Conservation (phyloP, 2,329 filamentous ascomycete genomes). For the Aspergillus pseudoglaucus region DNA sequence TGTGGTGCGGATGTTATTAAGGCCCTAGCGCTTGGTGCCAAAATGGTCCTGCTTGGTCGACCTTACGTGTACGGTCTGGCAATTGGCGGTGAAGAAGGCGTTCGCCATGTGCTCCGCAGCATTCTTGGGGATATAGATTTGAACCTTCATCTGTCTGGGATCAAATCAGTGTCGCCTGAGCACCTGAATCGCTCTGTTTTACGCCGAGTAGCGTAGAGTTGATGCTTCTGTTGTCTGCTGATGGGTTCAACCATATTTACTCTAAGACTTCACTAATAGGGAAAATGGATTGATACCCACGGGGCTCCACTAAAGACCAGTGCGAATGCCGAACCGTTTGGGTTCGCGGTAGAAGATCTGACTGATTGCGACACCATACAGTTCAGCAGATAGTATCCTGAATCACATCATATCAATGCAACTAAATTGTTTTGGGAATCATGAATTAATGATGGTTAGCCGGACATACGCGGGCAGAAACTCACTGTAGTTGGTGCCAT, state of each 20-base stretch:
- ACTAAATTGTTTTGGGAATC: not conserved
- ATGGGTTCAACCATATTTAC: too few relatives aligned
- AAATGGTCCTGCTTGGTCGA: constrained; percentile 48
- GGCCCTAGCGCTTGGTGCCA: constrained; percentile 46
- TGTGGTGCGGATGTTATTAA: constrained; percentile 44
- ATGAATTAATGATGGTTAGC: not conserved
- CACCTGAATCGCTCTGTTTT: constrained; percentile 7
- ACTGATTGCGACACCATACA: not conserved
- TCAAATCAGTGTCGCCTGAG: constrained; percentile 5
- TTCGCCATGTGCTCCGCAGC: constrained; percentile 41
- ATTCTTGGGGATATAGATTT: constrained; percentile 22
- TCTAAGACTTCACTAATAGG: not conserved
- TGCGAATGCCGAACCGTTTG: not conserved
- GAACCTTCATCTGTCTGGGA: constrained; percentile 12
- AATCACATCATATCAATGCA: not conserved
- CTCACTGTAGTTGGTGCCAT: not conserved
- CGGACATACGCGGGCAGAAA: not conserved
- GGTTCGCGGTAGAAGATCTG: not conserved
- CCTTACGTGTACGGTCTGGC: constrained; percentile 51
- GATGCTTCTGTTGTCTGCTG: too few relatives aligned
- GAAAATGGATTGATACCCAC: not conserved
- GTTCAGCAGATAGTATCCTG: not conserved
- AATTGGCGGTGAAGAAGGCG: constrained; percentile 48
- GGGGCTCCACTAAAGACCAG: not conserved
- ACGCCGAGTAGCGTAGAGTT: not conserved